phyloP scores from a whole-genome alignment of 169 alveolate species.

The Plasmodium vivax region DNA sequence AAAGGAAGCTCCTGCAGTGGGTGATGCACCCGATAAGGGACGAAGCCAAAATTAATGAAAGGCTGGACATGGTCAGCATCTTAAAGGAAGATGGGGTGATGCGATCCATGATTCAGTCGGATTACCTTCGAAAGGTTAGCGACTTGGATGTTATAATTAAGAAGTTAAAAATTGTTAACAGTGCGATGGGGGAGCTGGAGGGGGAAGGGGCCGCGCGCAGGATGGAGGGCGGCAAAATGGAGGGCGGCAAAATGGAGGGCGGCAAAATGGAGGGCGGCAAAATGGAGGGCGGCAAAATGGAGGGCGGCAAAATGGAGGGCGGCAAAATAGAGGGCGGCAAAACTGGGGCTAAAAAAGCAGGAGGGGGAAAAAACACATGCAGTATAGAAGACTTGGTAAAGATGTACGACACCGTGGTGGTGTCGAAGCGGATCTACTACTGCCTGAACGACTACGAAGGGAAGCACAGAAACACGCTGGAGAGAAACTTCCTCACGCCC shows the following conservation, averaged over 20 bases:
- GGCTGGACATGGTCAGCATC: slow-evolving; percentile 96
- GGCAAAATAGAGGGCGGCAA: background rate
- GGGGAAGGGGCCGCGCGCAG: background rate
- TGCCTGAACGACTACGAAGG: slow-evolving; percentile 80
- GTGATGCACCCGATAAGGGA: slow-evolving; percentile 95
- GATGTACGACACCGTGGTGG: slow-evolving; percentile 76
- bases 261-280: too few species aligned
- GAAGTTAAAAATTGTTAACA: slow-evolving; percentile 78
- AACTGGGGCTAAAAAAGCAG: background rate
- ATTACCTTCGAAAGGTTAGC: slow-evolving; percentile 85
- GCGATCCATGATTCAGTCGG: slow-evolving; percentile 82
- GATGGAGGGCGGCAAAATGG: too few species aligned
- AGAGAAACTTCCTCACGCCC: slow-evolving; percentile 79
- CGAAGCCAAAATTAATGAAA: slow-evolving; percentile 87
- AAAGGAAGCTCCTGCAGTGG: slow-evolving; percentile 93
- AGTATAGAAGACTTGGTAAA: slow-evolving; percentile 77
- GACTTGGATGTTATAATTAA: slow-evolving; percentile 82
- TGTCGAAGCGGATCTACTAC: slow-evolving; percentile 50
- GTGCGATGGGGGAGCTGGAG: background rate
- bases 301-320: background rate
- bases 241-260: too few species aligned
- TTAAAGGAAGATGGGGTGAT: slow-evolving; percentile 80
- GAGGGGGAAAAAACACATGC: slow-evolving; percentile 8
- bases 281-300: too few species aligned
- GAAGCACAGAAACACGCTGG: slow-evolving; percentile 74